Evolutionary conservation across 345 rosid species (phyloP).

Genomic region (Pseudoturritis turrita): DNA sequence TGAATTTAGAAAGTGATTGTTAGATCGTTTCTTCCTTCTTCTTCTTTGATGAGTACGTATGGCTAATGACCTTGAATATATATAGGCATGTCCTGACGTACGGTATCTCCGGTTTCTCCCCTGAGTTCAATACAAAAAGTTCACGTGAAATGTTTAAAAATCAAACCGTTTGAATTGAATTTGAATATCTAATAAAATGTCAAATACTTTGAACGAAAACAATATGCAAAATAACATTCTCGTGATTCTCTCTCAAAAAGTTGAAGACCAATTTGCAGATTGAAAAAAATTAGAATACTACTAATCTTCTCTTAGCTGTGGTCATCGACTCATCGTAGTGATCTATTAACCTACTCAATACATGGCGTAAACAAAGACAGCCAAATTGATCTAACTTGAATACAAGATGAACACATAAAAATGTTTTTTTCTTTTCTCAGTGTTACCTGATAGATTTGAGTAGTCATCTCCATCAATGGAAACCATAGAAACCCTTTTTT

Average conservation of each 20-base stretch:
- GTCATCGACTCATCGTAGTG: not conserved
- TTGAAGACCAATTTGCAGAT: not conserved
- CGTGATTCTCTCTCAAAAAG: constrained; percentile 22
- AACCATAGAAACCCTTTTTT: no score
- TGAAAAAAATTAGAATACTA: not conserved
- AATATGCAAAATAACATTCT: constrained; percentile 2
- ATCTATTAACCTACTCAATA: not conserved
- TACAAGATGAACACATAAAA: not conserved
- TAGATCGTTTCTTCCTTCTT: not conserved
- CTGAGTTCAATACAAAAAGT: not conserved
- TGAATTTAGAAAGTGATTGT: not conserved
- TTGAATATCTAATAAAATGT: not conserved
- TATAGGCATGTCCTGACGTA: constrained; percentile 9
- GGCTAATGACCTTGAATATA: constrained; percentile 11
- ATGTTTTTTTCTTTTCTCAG: no score
- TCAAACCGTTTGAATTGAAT: constrained; percentile 15
- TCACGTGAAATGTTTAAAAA: constrained; percentile 14
- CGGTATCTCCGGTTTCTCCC: not conserved
- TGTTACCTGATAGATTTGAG: no score
- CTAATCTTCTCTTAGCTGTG: not conserved
- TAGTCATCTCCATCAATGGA: no score
- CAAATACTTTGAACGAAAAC: constrained; percentile 11
- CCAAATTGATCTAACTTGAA: not conserved
- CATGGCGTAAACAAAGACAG: not conserved
- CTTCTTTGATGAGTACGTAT: constrained; percentile 13